phyloP scores from a whole-genome alignment of 306 rosid species.

The Vigna trinervia region DNA sequence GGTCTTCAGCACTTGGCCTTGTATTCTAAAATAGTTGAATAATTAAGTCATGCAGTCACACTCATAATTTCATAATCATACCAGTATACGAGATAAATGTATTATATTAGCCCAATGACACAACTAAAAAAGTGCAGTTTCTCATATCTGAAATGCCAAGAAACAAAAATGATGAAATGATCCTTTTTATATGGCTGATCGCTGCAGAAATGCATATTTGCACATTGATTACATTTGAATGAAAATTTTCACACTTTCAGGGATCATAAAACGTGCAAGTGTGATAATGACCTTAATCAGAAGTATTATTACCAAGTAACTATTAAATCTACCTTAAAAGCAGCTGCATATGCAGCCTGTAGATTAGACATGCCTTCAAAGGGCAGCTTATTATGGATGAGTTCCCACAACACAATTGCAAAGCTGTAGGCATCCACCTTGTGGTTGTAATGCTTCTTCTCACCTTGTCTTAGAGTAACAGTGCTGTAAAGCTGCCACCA shows the following conservation, averaged over 20 bases:
- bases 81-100: too few species aligned
- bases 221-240: conserved; percentile 1
- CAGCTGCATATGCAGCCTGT: conserved; percentile 98
- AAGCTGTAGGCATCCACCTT: conserved; percentile 97
- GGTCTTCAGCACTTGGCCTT: conserved; percentile 85
- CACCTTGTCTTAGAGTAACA: conserved; percentile 93
- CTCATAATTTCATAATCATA: not conserved
- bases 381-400: conserved; percentile 86
- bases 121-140: not conserved
- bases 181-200: not conserved
- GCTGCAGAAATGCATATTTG: conserved; percentile 1
- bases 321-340: conserved; percentile 73
- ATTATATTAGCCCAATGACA: not conserved
- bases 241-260: not conserved
- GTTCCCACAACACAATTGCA: conserved; percentile 97
- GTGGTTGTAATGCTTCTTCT: conserved; percentile 94
- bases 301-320: conserved; percentile 5
- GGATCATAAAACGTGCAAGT: conserved; percentile 14
- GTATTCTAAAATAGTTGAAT: conserved; percentile 64
- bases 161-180: conserved; percentile 2
- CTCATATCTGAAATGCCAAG: not conserved
- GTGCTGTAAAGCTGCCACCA: conserved; percentile 90
- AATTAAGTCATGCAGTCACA: conserved; percentile 1
- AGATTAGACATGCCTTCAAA: conserved; percentile 99
- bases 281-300: conserved; percentile 15